Base-by-base conservation (phyloP, 768 basidiomycete species). In the Phylloporus arenicola region DNA sequence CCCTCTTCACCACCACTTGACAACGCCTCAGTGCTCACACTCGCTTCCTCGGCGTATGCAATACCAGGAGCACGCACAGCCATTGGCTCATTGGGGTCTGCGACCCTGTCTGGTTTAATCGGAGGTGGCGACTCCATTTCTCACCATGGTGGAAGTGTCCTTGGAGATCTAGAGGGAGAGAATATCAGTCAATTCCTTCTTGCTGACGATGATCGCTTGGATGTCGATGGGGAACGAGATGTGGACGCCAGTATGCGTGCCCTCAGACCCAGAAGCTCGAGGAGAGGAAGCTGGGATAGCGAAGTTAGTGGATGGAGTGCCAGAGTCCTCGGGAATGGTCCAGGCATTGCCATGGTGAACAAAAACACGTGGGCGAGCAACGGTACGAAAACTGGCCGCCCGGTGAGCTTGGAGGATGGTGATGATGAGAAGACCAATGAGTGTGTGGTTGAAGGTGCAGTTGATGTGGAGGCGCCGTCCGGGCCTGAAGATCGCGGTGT, bases 31-130 rank as follows among this genome's bases (percentile, higher is more conserved):
- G 73, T 94, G 48, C 75, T 97, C 41, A 99, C 95, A 0, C 80
- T 99, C 11, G 95, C 95, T 12, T 93, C 91, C 22, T 94, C 92
- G 3, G 92, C 90, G 4, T 96, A 89, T 67, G 94, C 83, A 1
- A 71, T 85, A 46, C 82, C 85, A 14, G 79, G 77, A 17, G 73
- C 72, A 24, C 80, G 82, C 41, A 58, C 69, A 33, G 75, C 79
- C 33, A 63, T 72, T 17, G 73, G 74, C 19, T 68, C 70, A 8
- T 61, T 69, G 40, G 71, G 73, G 39, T 80, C 78, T 17, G 67
- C 69, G 5, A 66, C 75, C 38, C 67, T 80, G 30, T 82, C 76
- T 33, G 80, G 80, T 11, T 60, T 82, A 42, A 64, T 71, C 33
- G 79, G 72, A 45, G 75, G 70, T 30, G 71, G 71, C 6, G 84